Percentiles rank a stretch among this genome's conserved stretches.
Evolutionary conservation across 2,329 filamentous ascomycete genomes (phyloP).

Genomic region (Aspergillus jensenii): DNA sequence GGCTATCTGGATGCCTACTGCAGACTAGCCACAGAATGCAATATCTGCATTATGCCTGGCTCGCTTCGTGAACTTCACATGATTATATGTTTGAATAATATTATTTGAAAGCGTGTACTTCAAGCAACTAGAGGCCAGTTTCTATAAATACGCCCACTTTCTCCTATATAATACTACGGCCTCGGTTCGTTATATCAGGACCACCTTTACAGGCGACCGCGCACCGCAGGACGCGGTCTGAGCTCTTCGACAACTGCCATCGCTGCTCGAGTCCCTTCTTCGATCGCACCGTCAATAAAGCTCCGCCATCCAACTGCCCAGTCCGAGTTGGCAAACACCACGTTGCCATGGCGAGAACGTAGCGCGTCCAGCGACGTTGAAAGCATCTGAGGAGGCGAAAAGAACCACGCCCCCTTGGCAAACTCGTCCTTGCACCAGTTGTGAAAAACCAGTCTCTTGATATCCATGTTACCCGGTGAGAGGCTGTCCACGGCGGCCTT

Average conservation of each 20-base stretch:
- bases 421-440: slow-evolving; percentile 52
- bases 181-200: no score
- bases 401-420: slow-evolving; percentile 49
- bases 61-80: no score
- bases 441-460: slow-evolving; percentile 40
- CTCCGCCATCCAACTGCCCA: slow-evolving; percentile 53
- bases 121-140: no score
- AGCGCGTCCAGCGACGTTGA: slow-evolving; percentile 43
- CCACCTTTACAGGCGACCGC: no score
- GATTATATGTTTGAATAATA: no score
- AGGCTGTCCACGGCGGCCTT: no score
- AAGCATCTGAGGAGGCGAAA: slow-evolving; percentile 39
- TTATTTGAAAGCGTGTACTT: no score
- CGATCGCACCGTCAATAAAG: slow-evolving; percentile 54
- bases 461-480: slow-evolving; percentile 15
- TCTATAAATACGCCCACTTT: no score
- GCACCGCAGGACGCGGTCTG: neutral
- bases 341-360: slow-evolving; percentile 29
- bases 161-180: no score
- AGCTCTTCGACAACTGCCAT: neutral
- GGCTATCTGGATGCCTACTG: no score
- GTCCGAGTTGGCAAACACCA: slow-evolving; percentile 50
- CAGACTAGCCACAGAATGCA: no score
- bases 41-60: no score
- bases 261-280: slow-evolving; percentile 38